Evolutionary conservation across 2,329 filamentous ascomycete genomes (phyloP), one percentile per base, ranked within the genome.

Genomic region (Phymatotrichopsis omnivora): DNA sequence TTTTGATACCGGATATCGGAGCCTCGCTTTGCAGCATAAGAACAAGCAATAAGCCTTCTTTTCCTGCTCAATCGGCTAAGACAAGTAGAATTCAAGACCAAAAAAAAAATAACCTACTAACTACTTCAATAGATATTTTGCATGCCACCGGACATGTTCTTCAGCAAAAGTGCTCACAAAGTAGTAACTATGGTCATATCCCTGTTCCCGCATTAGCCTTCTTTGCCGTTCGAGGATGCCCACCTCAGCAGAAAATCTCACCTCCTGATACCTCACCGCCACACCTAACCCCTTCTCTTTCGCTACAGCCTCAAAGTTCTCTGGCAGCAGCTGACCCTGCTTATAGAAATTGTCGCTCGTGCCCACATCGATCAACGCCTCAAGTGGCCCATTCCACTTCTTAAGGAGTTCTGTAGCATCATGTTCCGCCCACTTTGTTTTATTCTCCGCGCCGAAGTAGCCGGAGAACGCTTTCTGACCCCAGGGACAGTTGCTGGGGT

Each of bases 281-380:
- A 95, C 67, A 7, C 82, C 83, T 41, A 85, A 72, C 16, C 85
- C 85, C 20, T 77, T 75, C 55, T 82, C 78, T 67, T 84, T 79
- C 48, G 80, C 85, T 10, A 83, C 87, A 59, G 77, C 73, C 55
- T 82, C 76, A 42, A 98, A 78, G 65, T 96, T 96, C 72, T 98
- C 91, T 0, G 89, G 91, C 31, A 96, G 73, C 45, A 98, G 72
- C 66, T 98, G 91, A 35, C 78, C 76, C 64, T 93, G 79, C 70
- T 94, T 89, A 69, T 96, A 96, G 65, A 96, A 98, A 66, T 89
- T 85, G 70, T 98, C 91, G 19, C 77, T 85, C 3, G 86, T 94
- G 31, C 91, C 91, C n/a, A 56, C 52, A 43, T 56, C 54, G 22
- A 56, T 50, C 30, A 55, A 30, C 3, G 82, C 76, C 62, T 85